These are phyloP conservation scores for Phyllosticta citribraziliensis DNA, from an alignment of 2,329 filamentous ascomycete species.

Conservation along the genomic window DNA sequence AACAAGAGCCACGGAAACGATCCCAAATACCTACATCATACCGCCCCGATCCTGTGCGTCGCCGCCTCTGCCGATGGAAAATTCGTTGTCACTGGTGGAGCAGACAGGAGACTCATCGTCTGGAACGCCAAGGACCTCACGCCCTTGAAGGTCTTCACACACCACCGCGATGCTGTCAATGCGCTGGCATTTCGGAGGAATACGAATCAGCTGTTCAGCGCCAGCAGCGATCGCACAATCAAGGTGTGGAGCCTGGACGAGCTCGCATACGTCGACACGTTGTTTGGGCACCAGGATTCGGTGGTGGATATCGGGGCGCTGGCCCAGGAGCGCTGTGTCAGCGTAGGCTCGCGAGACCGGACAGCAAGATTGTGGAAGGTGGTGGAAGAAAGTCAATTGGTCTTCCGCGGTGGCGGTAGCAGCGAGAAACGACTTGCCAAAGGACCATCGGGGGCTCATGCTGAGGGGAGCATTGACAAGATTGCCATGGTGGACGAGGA, in stretches of 20 bases:
- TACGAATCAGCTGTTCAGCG: slow-evolving; percentile 84
- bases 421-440: background rate
- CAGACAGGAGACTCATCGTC: slow-evolving; percentile 74
- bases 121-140: slow-evolving; percentile 75
- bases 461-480: slow-evolving; percentile 82
- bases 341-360: slow-evolving; percentile 80
- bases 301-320: slow-evolving; percentile 71
- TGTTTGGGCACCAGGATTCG: slow-evolving; percentile 92
- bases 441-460: slow-evolving; percentile 34
- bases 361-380: slow-evolving; percentile 95
- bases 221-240: slow-evolving; percentile 82
- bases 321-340: slow-evolving; percentile 79
- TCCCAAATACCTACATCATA: slow-evolving; percentile 59
- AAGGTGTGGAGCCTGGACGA: slow-evolving; percentile 93
- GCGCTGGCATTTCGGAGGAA: slow-evolving; percentile 76
- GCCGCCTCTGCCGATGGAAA: slow-evolving; percentile 83
- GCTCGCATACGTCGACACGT: slow-evolving; percentile 85
- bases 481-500: slow-evolving; percentile 82
- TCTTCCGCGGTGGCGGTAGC: slow-evolving; percentile 73
- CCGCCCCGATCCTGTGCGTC: slow-evolving; percentile 68
- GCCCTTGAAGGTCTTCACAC: slow-evolving; percentile 74
- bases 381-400: slow-evolving; percentile 85
- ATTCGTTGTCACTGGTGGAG: slow-evolving; percentile 82
- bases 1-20: slow-evolving; percentile 51
- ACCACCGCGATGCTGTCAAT: slow-evolving; percentile 82